Percentiles rank a stretch among this genome's conserved stretches.
Conservation (phyloP, 768 basidiomycete genomes). For the Pleurotus tuoliensis region DNA sequence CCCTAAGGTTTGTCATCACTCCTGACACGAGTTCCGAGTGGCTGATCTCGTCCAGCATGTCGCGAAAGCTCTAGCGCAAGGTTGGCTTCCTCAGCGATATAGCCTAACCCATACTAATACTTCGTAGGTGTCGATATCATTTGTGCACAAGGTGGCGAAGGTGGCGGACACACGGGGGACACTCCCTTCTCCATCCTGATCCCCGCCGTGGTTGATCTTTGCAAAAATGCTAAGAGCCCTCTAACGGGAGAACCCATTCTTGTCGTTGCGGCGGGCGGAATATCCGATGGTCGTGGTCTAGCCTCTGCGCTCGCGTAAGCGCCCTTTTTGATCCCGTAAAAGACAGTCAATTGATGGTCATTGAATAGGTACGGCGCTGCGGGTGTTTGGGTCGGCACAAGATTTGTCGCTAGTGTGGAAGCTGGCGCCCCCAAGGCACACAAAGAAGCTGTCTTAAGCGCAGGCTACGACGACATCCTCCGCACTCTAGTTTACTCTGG, state of each 20-base stretch:
- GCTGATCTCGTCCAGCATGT: constrained; percentile 49
- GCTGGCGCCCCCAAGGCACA: constrained; percentile 75
- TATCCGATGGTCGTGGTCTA: constrained; percentile 78
- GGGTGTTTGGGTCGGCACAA: constrained; percentile 86
- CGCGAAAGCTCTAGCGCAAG: constrained; percentile 69
- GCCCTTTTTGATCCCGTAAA: neutral
- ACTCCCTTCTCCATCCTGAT: constrained; percentile 79
- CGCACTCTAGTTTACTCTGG: constrained; percentile 76
- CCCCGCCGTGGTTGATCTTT: constrained; percentile 79
- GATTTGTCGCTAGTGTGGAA: constrained; percentile 80
- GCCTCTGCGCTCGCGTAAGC: constrained; percentile 68
- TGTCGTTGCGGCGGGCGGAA: constrained; percentile 83
- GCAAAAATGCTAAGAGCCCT: constrained; percentile 63
- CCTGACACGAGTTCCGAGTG: neutral
- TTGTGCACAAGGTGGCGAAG: constrained; percentile 85
- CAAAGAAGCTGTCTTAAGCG: constrained; percentile 62
- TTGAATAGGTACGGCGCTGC: constrained; percentile 67
- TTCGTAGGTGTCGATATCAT: constrained; percentile 79
- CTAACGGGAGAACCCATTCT: constrained; percentile 73
- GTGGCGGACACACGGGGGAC: constrained; percentile 86
- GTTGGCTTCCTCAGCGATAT: constrained; percentile 21
- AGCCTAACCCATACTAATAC: neutral
- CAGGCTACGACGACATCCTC: constrained; percentile 72
- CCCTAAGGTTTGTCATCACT: constrained; percentile 55
- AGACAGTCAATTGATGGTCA: neutral